Conservation (phyloP, 179 eudicot genomes). For the Beta corolliflora region DNA sequence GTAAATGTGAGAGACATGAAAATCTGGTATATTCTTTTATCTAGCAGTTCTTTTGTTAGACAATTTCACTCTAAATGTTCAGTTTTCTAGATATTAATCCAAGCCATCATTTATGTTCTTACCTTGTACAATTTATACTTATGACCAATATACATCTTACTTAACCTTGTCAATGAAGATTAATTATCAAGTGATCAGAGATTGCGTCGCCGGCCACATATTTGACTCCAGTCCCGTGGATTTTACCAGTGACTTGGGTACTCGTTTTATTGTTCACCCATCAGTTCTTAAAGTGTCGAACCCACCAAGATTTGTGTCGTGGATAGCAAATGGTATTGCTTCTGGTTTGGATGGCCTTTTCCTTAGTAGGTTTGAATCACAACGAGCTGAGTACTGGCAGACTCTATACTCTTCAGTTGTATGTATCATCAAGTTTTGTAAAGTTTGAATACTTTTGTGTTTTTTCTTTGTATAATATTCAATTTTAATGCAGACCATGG, state of each 20-base stretch:
- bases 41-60: not conserved
- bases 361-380: constrained; percentile 80
- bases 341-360: constrained; percentile 80
- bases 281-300: constrained; percentile 66
- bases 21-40: constrained; percentile 51
- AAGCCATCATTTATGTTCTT: not conserved
- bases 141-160: constrained; percentile 19
- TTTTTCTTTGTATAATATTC: constrained; percentile 2
- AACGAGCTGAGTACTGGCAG: constrained; percentile 98
- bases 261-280: constrained; percentile 82
- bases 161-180: constrained; percentile 39
- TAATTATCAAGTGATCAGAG: constrained; percentile 62
- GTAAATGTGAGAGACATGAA: constrained; percentile 44
- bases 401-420: constrained; percentile 87
- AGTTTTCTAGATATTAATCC: not conserved
- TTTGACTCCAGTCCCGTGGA: constrained; percentile 96
- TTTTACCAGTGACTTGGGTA: constrained; percentile 78
- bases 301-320: constrained; percentile 70
- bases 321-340: constrained; percentile 72
- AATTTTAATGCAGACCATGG: constrained; percentile 52
- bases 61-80: not conserved
- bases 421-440: constrained; percentile 35
- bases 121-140: not conserved
- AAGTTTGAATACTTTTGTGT: constrained; percentile 1
- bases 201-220: constrained; percentile 79